Percentiles rank a stretch among this genome's conserved stretches.
phyloP scores from a whole-genome alignment of 2,329 filamentous ascomycete genomes.

The Cytospora chrysosperma region DNA sequence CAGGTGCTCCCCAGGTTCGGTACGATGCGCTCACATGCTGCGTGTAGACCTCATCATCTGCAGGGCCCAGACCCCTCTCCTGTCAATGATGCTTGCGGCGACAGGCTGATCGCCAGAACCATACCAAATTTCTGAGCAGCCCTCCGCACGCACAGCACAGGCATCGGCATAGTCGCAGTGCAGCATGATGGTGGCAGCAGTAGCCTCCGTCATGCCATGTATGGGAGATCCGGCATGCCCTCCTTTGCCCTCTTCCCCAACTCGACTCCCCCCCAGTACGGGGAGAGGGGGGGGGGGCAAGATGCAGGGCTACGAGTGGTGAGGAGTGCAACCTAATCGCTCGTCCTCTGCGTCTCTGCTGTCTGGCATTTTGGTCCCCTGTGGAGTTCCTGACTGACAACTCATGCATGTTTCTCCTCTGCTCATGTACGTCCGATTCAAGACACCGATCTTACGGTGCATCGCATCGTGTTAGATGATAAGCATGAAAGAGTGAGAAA shows the following conservation, averaged over 20 bases:
- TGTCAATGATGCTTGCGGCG: constrained; percentile 19
- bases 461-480: constrained; percentile 24
- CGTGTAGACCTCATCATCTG: constrained; percentile 14
- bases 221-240: constrained; percentile 27
- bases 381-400: constrained; percentile 12
- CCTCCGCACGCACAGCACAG: constrained; percentile 17
- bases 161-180: constrained; percentile 24
- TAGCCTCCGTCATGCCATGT: constrained; percentile 24
- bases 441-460: constrained; percentile 23
- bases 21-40: constrained; percentile 18
- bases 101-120: constrained; percentile 21
- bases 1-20: constrained; percentile 1
- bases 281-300: constrained; percentile 10
- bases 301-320: neutral
- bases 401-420: constrained; percentile 21
- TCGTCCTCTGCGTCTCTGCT: constrained; percentile 1
- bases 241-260: constrained; percentile 24
- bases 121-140: constrained; percentile 20
- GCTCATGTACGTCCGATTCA: constrained; percentile 24
- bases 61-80: constrained; percentile 18
- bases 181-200: constrained; percentile 25
- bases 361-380: neutral
- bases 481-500: constrained; percentile 14
- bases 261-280: neutral
- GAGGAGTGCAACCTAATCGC: neutral